Evolutionary conservation across 2,329 filamentous ascomycete genomes (phyloP).

Genomic region (Monilinia fructigena): DNA sequence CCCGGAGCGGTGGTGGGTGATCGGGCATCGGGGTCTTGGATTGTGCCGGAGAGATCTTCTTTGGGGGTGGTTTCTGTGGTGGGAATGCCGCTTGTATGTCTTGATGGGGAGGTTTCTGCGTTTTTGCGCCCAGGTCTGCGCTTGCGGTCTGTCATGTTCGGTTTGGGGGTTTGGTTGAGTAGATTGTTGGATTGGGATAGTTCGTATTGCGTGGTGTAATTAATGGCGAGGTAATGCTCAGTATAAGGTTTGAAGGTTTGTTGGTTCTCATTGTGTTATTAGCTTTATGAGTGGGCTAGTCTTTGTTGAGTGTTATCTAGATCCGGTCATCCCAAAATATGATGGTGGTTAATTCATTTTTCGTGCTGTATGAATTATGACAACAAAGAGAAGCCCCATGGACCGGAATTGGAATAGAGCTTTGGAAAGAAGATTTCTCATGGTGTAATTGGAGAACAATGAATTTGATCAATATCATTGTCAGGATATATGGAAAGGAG

Average conservation of each 20-base stretch:
- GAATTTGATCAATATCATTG: not conserved
- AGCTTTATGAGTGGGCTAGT: not conserved
- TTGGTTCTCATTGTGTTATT: not conserved
- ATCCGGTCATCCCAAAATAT: not conserved
- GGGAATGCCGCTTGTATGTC: too few relatives aligned
- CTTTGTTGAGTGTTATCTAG: not conserved
- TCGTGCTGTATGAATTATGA: not conserved
- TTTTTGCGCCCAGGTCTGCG: too few relatives aligned
- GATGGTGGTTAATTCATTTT: not conserved
- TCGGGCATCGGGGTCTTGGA: not conserved
- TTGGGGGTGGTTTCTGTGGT: too few relatives aligned
- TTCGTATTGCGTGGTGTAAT: not conserved
- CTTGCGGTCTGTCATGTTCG: too few relatives aligned
- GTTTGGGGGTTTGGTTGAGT: too few relatives aligned
- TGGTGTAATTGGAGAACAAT: too few relatives aligned
- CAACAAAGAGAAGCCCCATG: not conserved
- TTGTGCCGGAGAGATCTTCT: not conserved
- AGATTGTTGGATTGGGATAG: too few relatives aligned
- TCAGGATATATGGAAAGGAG: fast-evolving
- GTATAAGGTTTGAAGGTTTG: not conserved
- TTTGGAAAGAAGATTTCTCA: not conserved
- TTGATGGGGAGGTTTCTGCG: too few relatives aligned
- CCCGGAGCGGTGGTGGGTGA: not conserved
- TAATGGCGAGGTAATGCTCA: too few relatives aligned
- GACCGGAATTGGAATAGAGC: not conserved